Evolutionary conservation across 2,329 filamentous ascomycete species (phyloP).

Genomic region (Xylariaceae sp.): DNA sequence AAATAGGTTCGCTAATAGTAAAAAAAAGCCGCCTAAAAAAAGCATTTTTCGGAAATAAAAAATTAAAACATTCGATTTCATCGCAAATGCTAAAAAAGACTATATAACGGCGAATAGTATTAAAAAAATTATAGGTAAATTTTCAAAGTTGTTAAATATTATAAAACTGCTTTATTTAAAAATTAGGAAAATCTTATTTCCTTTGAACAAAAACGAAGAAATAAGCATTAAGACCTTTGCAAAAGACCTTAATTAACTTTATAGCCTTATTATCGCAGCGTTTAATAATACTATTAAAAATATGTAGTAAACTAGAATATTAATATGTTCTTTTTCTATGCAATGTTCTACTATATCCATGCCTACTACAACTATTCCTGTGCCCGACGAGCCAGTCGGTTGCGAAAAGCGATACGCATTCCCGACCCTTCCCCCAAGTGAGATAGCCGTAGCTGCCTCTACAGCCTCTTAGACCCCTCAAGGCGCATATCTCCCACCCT

Average conservation of each 20-base stretch:
- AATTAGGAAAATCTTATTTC: slow-evolving; percentile 6
- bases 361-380: too few relatives aligned
- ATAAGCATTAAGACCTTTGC: slow-evolving; percentile 3
- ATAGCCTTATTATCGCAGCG: slow-evolving; percentile 7
- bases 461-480: too few relatives aligned
- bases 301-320: too few relatives aligned
- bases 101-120: slow-evolving; percentile 6
- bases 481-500: too few relatives aligned
- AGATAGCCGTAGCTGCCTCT: too few relatives aligned
- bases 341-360: too few relatives aligned
- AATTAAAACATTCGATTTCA: background rate
- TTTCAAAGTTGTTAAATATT: slow-evolving; percentile 1
- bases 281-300: slow-evolving; percentile 8
- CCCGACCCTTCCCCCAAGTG: too few relatives aligned
- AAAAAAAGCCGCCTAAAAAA: background rate
- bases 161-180: slow-evolving; percentile 14
- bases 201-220: background rate
- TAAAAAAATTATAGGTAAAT: slow-evolving; percentile 6
- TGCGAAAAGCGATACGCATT: too few relatives aligned
- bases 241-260: slow-evolving; percentile 11
- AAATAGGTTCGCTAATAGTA: slow-evolving; percentile 5
- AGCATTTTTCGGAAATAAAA: slow-evolving; percentile 5
- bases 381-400: too few relatives aligned
- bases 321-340: too few relatives aligned
- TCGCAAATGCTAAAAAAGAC: slow-evolving; percentile 7